A percentile compares a stretch with the other conserved stretches of the same genome.
Evolutionary conservation across 441 rosid species (phyloP).

Genomic region (Pelargonium fulgidum): DNA sequence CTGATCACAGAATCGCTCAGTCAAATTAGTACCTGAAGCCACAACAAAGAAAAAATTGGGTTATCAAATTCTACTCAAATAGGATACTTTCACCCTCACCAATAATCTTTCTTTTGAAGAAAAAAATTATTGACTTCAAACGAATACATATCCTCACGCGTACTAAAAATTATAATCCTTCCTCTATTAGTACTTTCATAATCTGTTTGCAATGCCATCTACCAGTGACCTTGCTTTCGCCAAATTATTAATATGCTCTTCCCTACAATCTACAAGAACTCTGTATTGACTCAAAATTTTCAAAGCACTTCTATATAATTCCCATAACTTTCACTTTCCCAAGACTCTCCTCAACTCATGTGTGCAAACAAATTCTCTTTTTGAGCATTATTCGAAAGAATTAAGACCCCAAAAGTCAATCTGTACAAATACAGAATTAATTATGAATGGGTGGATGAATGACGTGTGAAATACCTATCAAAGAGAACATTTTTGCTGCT

Average conservation of each 20-base stretch:
- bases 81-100: not conserved
- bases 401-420: not conserved
- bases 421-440: too few species aligned
- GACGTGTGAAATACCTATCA: constrained; percentile 50
- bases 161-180: not conserved
- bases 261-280: not conserved
- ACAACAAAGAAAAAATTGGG: constrained; percentile 13
- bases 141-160: not conserved
- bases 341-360: not conserved
- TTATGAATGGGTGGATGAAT: too few species aligned
- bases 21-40: constrained; percentile 73
- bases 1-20: constrained; percentile 76
- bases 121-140: constrained; percentile 6
- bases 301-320: not conserved
- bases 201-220: not conserved
- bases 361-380: not conserved
- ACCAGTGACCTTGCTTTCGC: not conserved
- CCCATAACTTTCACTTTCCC: not conserved
- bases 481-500: constrained; percentile 81
- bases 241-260: not conserved
- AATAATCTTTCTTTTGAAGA: not conserved
- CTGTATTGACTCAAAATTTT: not conserved
- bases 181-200: constrained; percentile 3
- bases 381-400: not conserved
- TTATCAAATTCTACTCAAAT: constrained; percentile 3